Conservation (phyloP, 2,329 filamentous ascomycete genomes). For the Venturia pyrina region DNA sequence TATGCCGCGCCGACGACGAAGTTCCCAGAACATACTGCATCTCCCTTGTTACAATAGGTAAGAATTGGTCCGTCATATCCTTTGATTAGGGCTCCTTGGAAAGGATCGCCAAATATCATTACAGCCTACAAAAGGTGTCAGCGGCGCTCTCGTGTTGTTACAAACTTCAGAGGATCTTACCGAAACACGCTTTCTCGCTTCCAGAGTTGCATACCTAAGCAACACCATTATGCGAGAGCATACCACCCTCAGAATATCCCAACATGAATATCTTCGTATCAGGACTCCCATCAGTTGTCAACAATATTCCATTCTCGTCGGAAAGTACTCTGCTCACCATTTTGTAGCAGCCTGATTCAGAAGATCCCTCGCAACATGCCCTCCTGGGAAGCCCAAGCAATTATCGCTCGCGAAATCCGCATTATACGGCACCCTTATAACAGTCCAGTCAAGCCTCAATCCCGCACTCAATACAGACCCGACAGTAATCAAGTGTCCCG, state of each 20-base stretch:
- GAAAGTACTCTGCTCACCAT: not conserved
- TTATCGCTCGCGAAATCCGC: constrained; percentile 5
- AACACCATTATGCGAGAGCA: constrained; percentile 5
- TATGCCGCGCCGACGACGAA: constrained; percentile 10
- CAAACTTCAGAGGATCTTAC: not conserved
- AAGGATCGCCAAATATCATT: constrained; percentile 14
- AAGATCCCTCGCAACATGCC: constrained; percentile 1
- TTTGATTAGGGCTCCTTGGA: constrained; percentile 13
- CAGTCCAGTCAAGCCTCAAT: constrained; percentile 1
- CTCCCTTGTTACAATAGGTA: constrained; percentile 9
- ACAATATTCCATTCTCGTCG: not conserved
- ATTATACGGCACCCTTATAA: not conserved
- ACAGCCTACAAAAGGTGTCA: constrained; percentile 1
- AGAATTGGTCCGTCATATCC: constrained; percentile 13
- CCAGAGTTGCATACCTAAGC: not conserved
- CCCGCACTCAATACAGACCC: constrained; percentile 8
- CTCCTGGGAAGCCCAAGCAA: constrained; percentile 7
- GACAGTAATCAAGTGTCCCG: not conserved
- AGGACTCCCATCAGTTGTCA: not conserved
- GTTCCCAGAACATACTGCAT: constrained; percentile 1
- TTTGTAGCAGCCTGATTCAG: constrained; percentile 7
- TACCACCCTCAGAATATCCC: constrained; percentile 7
- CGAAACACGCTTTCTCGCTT: not conserved
- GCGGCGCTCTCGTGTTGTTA: not conserved
- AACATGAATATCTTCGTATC: not conserved